Base-by-base conservation (phyloP, 1,284 basidiomycete species). In the Pseudozyma tsukubaensis region DNA sequence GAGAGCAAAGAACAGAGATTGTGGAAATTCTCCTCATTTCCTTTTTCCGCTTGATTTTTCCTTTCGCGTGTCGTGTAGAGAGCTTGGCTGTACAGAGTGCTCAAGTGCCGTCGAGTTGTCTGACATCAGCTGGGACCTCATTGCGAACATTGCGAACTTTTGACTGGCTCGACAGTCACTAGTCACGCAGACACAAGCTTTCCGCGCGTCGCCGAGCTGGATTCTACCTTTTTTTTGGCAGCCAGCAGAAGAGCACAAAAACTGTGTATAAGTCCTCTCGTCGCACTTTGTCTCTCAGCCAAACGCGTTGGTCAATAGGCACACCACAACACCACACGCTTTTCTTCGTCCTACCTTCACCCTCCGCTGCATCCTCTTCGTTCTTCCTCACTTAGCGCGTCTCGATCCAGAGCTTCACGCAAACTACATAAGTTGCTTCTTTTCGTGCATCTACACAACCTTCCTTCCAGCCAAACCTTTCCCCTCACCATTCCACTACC, bases 41-140 rank as follows among this genome's bases (percentile, higher is more conserved):
- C 12, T n/a, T 36, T 34, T 11, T 18, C 12, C 2, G n/a, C n/a
- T n/a, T 18, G 47, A 47, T 47, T 45, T 47, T 53, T 39, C 45
- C 24, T 50, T 14, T 39, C 24, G 57, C 60, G 60, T 57, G 60
- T 70, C 67, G 67, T 53, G 67, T 70, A 70, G 60, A 70, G 67
- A 70, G 67, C 55, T 50, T 51, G 44, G 35, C 49, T 13, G 37
- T 40, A 24, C 24, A 29, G 35, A 29, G 18, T 13, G 50, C 37
- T 42, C 34, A 21, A 44, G n/a, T 24, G 36, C 18, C 4, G 10
- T n/a, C 6, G 14, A 37, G 16, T 7, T 34, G 36, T 54, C 59
- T 69, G 47, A 69, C 53, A 59, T 63, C 66, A 69, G 65, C 65
- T 32, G 29, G 34, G 48, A 39, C 39, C 37, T 39, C 32, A 19